Percentiles rank a stretch among this genome's conserved stretches.
phyloP scores from a whole-genome alignment of 805 yeast genomes.

The Debaryomyces castellii region DNA sequence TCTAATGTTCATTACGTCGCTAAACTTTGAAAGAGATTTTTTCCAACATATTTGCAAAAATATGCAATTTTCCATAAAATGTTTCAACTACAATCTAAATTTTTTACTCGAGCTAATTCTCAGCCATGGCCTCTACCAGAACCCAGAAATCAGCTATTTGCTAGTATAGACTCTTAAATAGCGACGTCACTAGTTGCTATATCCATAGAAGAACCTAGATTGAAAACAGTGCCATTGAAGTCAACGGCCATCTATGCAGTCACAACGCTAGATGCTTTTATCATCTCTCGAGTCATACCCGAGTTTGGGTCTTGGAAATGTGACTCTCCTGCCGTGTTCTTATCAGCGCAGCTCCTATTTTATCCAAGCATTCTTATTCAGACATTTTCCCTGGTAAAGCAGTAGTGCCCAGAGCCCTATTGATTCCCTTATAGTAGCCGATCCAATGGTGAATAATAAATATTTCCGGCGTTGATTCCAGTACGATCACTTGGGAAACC shows the following conservation, averaged over 20 bases:
- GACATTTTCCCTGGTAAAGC: not conserved
- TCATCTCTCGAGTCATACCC: not conserved
- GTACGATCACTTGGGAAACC: not conserved
- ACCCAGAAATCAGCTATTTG: conserved; percentile 1
- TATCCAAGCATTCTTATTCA: not conserved
- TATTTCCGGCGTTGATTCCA: not conserved
- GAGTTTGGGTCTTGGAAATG: not conserved
- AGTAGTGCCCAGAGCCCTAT: not conserved
- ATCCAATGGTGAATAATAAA: not conserved
- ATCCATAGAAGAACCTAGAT: not conserved
- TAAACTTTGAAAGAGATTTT: conserved; percentile 4
- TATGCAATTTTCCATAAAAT: conserved; percentile 3
- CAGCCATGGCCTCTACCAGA: not conserved
- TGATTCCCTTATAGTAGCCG: not conserved
- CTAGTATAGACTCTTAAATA: not conserved
- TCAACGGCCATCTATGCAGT: not conserved
- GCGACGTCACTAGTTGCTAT: not conserved
- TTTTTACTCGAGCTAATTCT: conserved; percentile 4
- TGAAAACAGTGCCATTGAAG: not conserved
- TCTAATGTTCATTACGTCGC: conserved; percentile 4
- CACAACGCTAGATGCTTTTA: not conserved
- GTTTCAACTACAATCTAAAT: conserved; percentile 5
- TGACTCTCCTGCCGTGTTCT: not conserved
- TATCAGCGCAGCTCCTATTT: not conserved
- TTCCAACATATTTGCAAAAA: conserved; percentile 1